Conservation (phyloP, 2,329 filamentous ascomycete genomes). For the Alternaria postmessia region DNA sequence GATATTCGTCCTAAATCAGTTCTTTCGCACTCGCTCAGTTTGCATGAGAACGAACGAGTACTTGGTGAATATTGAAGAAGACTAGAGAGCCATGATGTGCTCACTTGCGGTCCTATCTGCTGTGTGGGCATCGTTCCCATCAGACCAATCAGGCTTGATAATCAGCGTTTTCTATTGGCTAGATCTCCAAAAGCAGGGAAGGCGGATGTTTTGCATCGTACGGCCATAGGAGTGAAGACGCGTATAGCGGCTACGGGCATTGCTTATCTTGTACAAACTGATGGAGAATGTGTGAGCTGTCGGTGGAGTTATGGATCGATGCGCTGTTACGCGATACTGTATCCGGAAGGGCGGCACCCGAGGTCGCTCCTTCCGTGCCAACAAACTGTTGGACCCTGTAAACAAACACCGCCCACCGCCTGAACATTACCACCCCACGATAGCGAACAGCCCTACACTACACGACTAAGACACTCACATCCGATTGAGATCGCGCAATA, state of each 20-base stretch:
- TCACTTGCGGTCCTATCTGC: neutral
- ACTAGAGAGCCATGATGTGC: neutral
- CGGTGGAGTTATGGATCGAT: constrained; percentile 11
- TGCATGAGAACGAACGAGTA: neutral
- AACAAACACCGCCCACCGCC: constrained; percentile 17
- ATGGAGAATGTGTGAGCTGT: constrained; percentile 1
- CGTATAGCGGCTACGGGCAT: constrained; percentile 2
- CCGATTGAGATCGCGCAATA: neutral
- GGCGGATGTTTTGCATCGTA: neutral
- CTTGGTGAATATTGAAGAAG: neutral
- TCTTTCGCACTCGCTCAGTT: neutral
- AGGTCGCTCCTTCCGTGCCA: constrained; percentile 17
- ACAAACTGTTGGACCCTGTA: constrained; percentile 14
- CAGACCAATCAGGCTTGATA: neutral
- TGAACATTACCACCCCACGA: constrained; percentile 13
- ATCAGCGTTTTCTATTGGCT: neutral
- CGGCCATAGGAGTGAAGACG: neutral
- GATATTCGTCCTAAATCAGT: neutral
- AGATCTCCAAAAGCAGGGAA: neutral
- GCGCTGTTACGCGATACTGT: constrained; percentile 15
- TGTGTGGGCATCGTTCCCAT: neutral
- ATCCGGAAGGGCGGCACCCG: constrained; percentile 13
- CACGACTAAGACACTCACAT: neutral
- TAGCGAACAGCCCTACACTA: neutral
- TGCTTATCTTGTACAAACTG: constrained; percentile 4